Base-by-base conservation (phyloP, 2,329 filamentous ascomycete species). In the Sporothrix globosa region DNA sequence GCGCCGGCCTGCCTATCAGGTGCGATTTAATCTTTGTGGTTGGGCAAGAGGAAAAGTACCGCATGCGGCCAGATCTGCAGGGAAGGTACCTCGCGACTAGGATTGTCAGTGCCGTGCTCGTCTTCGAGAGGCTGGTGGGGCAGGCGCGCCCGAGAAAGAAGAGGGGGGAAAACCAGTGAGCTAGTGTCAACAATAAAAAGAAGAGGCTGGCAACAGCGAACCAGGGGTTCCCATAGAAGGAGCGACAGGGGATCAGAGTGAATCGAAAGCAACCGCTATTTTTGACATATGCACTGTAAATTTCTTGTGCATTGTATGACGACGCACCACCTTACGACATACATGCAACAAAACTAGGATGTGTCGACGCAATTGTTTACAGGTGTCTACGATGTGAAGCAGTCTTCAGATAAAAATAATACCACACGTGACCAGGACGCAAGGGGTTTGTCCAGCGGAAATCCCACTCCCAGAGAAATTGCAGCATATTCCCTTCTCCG, bases 41-140 rank as follows among this genome's bases (percentile, higher is more conserved):
- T 71, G 67, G 70, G 34, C 34, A 9, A 34, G 34, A 34, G 41
- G 70, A 46, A 39, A 66, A 19, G 63, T 66, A 66, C 63, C 46
- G 19, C 21, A 52, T 52, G 48, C 52, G 50, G 50, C 10, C n/a
- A 52, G 56, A 24, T 56, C 27, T 44, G 56, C 56, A 41, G 65
- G 63, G 65, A 54, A 54, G 50, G 50, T 48, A 65, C 61, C 41
- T 30, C 34, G 1, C 34, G 34, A 9, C 34, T 9, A 34, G 17
- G 61, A 30, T 34, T 44, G 4, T 34, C 46, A 13, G 41, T 13
- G 41, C 11, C 41, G 14, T n/a, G 66, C 11, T 41, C 50, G 24
- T 66, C 17, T 63, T 69, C 60, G 67, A 58, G 70, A 69, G 70
- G 70, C 54, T 69, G 70, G 70, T 69, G 70, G 70, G 67, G 70